Percentiles rank a stretch among this genome's conserved stretches.
phyloP scores from a whole-genome alignment of 1,284 basidiomycete genomes.

The Neolentinus lepideus region DNA sequence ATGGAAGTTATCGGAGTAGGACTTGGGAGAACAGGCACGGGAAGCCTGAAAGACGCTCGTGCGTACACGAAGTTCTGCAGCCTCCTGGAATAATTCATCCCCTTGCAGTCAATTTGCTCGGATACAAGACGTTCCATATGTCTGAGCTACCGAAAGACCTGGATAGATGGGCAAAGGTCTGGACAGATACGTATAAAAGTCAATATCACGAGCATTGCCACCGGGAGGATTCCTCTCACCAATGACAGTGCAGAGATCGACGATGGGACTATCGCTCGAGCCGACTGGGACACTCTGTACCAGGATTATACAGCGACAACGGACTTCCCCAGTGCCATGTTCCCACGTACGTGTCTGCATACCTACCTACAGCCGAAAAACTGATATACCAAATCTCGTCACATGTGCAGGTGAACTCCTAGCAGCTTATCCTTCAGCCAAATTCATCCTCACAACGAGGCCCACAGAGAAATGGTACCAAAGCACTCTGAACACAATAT shows the following conservation, averaged over 20 bases:
- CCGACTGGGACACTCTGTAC: not conserved
- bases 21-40: too few species aligned
- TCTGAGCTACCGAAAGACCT: not conserved
- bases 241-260: not conserved
- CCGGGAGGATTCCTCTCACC: not conserved
- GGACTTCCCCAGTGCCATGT: not conserved
- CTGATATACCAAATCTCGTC: not conserved
- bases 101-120: not conserved
- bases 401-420: not conserved
- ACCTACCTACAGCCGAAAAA: not conserved
- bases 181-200: not conserved
- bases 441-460: not conserved
- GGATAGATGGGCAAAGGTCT: not conserved
- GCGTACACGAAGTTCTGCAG: not conserved
- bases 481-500: not conserved
- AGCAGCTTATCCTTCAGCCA: not conserved
- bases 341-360: not conserved
- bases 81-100: not conserved
- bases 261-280: not conserved
- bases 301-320: not conserved
- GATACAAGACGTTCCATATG: not conserved
- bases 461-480: not conserved
- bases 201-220: not conserved
- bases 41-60: not conserved
- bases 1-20: not conserved